Percentiles rank a stretch among this genome's conserved stretches.
phyloP scores from a whole-genome alignment of 257 asterid genomes.

The Lycium ferocissimum region DNA sequence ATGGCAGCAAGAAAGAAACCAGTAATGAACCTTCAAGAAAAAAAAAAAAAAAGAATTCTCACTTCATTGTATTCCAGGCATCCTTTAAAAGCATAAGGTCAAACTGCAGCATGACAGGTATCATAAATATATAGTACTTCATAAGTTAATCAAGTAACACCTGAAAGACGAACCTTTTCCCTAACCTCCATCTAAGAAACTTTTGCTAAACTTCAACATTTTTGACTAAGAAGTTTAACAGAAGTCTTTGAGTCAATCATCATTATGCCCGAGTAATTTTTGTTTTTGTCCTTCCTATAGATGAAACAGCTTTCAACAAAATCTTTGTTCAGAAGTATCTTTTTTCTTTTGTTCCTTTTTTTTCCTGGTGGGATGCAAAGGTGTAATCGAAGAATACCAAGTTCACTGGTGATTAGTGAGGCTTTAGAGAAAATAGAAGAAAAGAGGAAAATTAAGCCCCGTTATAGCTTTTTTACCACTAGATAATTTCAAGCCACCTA shows the following conservation, averaged over 20 bases:
- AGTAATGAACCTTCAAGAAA: constrained; percentile 68
- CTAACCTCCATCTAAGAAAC: background rate
- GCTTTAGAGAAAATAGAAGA: background rate
- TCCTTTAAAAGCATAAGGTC: background rate
- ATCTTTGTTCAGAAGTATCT: background rate
- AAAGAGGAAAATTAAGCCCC: background rate
- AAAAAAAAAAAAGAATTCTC: background rate
- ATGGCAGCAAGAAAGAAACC: constrained; percentile 86
- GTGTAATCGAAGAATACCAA: background rate
- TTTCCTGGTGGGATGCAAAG: background rate
- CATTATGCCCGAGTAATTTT: background rate
- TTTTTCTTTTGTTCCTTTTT: background rate
- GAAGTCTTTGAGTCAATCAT: background rate
- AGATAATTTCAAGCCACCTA: background rate
- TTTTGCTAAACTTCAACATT: background rate
- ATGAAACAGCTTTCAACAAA: background rate
- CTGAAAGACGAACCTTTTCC: background rate
- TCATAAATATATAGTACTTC: background rate
- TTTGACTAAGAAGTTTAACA: background rate
- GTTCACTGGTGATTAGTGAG: background rate
- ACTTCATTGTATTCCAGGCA: background rate
- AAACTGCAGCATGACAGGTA: background rate
- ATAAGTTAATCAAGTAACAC: background rate
- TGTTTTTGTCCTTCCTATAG: background rate
- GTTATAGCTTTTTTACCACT: background rate